Conservation (phyloP, 164 flowering plant species). For the Cinnamomum chago region DNA sequence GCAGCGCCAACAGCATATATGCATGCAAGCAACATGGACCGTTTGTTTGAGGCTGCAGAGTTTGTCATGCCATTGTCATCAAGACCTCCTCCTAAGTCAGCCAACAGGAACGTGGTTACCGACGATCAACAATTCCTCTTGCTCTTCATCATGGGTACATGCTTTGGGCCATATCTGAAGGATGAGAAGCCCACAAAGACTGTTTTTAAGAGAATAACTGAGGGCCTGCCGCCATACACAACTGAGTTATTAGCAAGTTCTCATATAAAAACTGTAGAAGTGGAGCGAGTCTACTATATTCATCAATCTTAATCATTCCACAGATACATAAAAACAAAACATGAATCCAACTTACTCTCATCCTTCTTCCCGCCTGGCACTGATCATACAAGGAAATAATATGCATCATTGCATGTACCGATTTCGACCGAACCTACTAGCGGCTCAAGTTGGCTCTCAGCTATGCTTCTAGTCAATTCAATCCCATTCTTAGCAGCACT, state of each 20-base stretch:
- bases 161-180: slow-evolving; percentile 58
- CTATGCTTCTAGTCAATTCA: slow-evolving; percentile 57
- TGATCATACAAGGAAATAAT: slow-evolving; percentile 49
- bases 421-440: slow-evolving; percentile 54
- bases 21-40: slow-evolving; percentile 11
- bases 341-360: slow-evolving; percentile 43
- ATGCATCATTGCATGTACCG: slow-evolving; percentile 57
- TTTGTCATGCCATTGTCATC: slow-evolving; percentile 2
- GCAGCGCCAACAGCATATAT: no score
- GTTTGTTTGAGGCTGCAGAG: slow-evolving; percentile 13
- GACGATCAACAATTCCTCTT: slow-evolving; percentile 51
- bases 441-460: slow-evolving; percentile 50
- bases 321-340: background rate
- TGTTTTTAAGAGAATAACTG: slow-evolving; percentile 38
- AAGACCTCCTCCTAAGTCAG: background rate
- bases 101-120: slow-evolving; percentile 12
- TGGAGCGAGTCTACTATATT: slow-evolving; percentile 39
- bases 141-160: slow-evolving; percentile 48
- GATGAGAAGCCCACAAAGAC: slow-evolving; percentile 32
- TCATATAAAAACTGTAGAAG: slow-evolving; percentile 28
- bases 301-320: slow-evolving; percentile 21
- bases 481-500: slow-evolving; percentile 38
- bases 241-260: slow-evolving; percentile 37
- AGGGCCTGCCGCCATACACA: slow-evolving; percentile 41
- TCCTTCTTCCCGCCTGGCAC: slow-evolving; percentile 73